phyloP scores from a whole-genome alignment of 805 yeast genomes.

The Alloascoidea africana region DNA sequence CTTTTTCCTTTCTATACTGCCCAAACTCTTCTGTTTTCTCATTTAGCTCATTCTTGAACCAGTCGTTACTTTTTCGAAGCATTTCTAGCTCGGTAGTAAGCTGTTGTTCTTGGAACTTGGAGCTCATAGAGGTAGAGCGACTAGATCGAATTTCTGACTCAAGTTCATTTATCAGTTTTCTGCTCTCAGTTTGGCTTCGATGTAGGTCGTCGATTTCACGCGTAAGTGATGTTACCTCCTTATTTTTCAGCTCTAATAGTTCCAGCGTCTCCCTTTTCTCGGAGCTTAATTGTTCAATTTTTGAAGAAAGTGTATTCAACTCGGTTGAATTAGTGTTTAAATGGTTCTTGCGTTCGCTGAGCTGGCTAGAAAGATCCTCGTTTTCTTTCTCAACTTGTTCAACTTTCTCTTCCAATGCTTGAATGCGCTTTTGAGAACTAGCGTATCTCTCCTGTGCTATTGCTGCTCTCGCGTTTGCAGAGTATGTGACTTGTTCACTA shows the following conservation, averaged over 20 bases:
- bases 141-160: constrained; percentile 21
- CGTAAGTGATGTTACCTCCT: constrained; percentile 16
- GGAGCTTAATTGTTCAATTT: constrained; percentile 8
- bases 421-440: neutral
- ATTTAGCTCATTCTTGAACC: constrained; percentile 25
- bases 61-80: constrained; percentile 23
- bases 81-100: constrained; percentile 26
- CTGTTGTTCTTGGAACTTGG: constrained; percentile 20
- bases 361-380: neutral
- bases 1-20: constrained; percentile 15
- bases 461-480: constrained; percentile 4
- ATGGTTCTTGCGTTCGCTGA: neutral
- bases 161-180: constrained; percentile 24
- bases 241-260: constrained; percentile 14
- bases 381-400: constrained; percentile 2
- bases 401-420: neutral
- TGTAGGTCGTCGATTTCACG: constrained; percentile 24
- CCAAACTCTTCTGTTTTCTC: constrained; percentile 18
- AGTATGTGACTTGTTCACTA: constrained; percentile 7
- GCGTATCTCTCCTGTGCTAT: constrained; percentile 4
- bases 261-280: constrained; percentile 16
- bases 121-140: constrained; percentile 15
- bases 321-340: neutral
- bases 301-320: constrained; percentile 3
- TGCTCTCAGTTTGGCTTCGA: constrained; percentile 19